Percentiles rank a stretch among this genome's conserved stretches.
Evolutionary conservation across 768 basidiomycete genomes (phyloP).

Genomic region (Boletus subcaerulescens): DNA sequence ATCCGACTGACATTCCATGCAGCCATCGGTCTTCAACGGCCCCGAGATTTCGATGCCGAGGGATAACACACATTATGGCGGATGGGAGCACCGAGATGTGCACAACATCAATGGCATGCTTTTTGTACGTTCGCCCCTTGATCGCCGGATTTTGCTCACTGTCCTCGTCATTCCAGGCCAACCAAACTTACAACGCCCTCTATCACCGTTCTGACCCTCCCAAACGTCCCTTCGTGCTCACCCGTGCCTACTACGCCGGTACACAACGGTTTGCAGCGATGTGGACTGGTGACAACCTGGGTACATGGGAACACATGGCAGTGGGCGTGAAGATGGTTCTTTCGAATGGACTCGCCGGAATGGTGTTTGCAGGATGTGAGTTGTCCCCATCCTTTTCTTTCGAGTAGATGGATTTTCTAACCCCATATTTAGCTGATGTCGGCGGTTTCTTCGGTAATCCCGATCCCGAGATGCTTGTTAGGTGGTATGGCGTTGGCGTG

Average conservation of each 20-base stretch:
- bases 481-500: constrained; percentile 96
- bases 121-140: constrained; percentile 47
- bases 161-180: constrained; percentile 53
- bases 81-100: constrained; percentile 97
- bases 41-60: constrained; percentile 88
- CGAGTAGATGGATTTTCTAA: neutral
- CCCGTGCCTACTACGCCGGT: constrained; percentile 92
- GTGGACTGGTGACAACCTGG: constrained; percentile 99
- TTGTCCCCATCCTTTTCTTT: constrained; percentile 8
- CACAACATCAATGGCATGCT: constrained; percentile 99
- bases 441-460: constrained; percentile 99
- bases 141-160: neutral
- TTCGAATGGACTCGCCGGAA: constrained; percentile 82
- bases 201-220: constrained; percentile 69
- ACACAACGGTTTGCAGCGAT: constrained; percentile 95
- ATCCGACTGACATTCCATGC: constrained; percentile 9
- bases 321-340: constrained; percentile 93
- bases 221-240: constrained; percentile 91
- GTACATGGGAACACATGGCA: constrained; percentile 97
- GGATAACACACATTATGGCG: constrained; percentile 80
- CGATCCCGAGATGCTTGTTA: constrained; percentile 86
- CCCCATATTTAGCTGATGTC: constrained; percentile 78
- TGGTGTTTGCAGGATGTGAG: constrained; percentile 90
- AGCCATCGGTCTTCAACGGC: constrained; percentile 98
- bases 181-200: constrained; percentile 79